Base-by-base conservation (phyloP, 495 filamentous ascomycete species). In the Penicillium steckii region DNA sequence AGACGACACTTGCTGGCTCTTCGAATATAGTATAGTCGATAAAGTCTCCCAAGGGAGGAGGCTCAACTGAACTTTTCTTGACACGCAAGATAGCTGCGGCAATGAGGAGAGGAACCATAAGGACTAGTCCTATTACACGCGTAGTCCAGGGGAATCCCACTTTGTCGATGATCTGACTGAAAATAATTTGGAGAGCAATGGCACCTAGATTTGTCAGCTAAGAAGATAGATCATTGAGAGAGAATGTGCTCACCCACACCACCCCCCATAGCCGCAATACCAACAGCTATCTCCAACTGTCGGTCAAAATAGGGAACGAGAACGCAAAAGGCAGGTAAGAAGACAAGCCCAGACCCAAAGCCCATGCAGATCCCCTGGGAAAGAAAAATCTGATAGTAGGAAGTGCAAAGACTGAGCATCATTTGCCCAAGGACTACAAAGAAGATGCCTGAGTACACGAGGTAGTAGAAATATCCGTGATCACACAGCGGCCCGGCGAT, bases 401-500 rank as follows among this genome's bases (percentile, higher is more conserved):
- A 13, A 17, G 49, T 29, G 18, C 56, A 53, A 1, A 75, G 55
- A 32, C 68, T 71, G 18, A 59, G 49, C 67, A 74, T 78, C 66
- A 81, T 76, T 44, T 74, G 59, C 0, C 77, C 76, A 9, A 79
- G 58, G 3, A 76, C 67, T 0, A 57, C 40, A 2, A 67, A 27
- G 13, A 61, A 50, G 12, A 48, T 57, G 1, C 72, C 73, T 0
- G 40, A 32, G 1, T 55, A 4, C 0, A 78, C 27, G 30, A 74
- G 56, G 3, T 27, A 6, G 0, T 57, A 53, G 22, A 73, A 60
- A 49, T 77, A 71, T 8, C 78, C 77, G 2, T 40, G 45, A 32
- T 80, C 77, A 37, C 67, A 78, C 8, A 80, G 29, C 0, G 77
- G 72, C 4, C 77, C 77, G 2, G 71, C 52, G 13, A 76, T 8